Evolutionary conservation across 148 eudicot species (phyloP).

Genomic region (Camellia granthamiana): DNA sequence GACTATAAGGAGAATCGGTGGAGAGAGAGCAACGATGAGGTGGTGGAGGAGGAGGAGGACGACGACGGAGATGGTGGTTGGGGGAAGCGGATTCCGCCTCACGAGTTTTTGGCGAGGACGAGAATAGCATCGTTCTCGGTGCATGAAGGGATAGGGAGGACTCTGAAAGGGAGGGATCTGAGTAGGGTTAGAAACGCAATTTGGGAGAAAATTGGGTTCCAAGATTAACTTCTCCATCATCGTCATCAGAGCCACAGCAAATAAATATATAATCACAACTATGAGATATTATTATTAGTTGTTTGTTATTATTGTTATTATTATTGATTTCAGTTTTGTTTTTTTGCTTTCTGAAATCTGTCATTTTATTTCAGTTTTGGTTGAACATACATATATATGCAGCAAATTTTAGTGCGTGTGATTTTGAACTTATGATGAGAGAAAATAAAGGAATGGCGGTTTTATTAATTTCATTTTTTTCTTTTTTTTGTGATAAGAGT

Average conservation of each 20-base stretch:
- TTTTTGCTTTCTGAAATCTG: not conserved
- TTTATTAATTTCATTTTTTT: not conserved
- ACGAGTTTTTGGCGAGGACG: conserved; percentile 35
- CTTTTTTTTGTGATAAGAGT: no score
- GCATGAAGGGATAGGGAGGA: conserved; percentile 44
- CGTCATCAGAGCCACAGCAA: not conserved
- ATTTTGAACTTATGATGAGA: not conserved
- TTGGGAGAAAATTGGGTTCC: conserved; percentile 44
- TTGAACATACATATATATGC: no score
- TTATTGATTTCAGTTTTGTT: no score
- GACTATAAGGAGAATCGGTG: conserved; percentile 32
- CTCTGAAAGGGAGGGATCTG: conserved; percentile 46
- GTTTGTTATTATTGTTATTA: no score
- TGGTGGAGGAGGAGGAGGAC: conserved; percentile 18
- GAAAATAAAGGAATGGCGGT: not conserved
- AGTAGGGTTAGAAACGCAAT: conserved; percentile 44
- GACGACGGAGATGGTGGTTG: conserved; percentile 27
- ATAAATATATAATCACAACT: not conserved
- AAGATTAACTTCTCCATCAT: conserved; percentile 23
- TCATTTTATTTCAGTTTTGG: not conserved
- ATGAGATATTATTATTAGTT: no score
- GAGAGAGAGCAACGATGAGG: not conserved
- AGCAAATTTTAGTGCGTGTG: not conserved
- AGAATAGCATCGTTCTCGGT: conserved; percentile 39
- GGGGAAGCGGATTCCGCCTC: conserved; percentile 44